Base-by-base conservation (phyloP, 1,284 basidiomycete species). In the Ustilago trichophora region DNA sequence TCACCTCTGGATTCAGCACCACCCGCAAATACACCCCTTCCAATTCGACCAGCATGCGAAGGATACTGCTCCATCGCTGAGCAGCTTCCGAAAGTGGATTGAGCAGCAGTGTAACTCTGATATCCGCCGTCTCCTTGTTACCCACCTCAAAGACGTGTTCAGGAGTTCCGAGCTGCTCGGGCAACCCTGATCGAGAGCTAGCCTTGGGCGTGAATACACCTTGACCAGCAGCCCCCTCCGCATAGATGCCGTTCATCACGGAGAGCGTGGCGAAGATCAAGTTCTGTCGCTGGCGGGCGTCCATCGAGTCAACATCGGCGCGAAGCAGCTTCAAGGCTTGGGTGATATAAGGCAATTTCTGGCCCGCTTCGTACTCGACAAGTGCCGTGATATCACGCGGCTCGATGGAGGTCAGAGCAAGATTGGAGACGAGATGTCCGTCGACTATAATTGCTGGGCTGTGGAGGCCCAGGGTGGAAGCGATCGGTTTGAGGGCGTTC, bases 61-160 rank as follows among this genome's bases (percentile, higher is more conserved):
- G 12, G 29, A 96, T 81, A 47, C 88, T 87, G 0, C 91, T 87
- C 89, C 91, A 94, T 66, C 88, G 88, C 79, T 97, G 93, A 6
- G 91, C 91, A 6, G 85, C 82, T 78, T 92, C 90, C 36, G 90
- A 92, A 22, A 97, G 80, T 1, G 95, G 95, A 76, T 98, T 91
- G 8, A 98, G 66, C 5, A 97, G 78, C 8, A 90, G 85, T 1
- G 87, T 89, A 33, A 97, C 83, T 32, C 90, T 88, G 63, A 89
- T 87, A 16, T 90, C 75, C 0, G 93, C 89, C 0, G 85, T 87
- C 0, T 84, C 78, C 7, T 87, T 85, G 67, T 91, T 84, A 4
- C 93, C 92, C 35, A 88, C 82, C 22, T 86, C 82, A 76, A 93
- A 67, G 4, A 57, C 44, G 41, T 65, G 59, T 9, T 42, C 53